Conservation (phyloP, 1,284 basidiomycete genomes). For the Erythrobasidium hasegawianum region DNA sequence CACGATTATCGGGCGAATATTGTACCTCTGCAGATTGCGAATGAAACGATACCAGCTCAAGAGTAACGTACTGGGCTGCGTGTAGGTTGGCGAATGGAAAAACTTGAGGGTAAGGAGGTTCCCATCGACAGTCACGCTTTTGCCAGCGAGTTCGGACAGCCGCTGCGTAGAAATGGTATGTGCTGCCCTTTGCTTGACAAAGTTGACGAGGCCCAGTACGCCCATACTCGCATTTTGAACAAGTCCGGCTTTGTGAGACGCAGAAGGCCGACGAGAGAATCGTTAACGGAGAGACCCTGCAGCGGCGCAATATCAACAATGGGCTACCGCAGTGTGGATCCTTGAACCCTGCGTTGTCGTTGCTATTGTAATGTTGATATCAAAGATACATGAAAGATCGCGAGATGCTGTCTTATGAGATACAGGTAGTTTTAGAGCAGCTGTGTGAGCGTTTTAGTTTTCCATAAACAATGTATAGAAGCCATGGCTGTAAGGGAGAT, state of each 20-base stretch:
- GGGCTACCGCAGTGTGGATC: too few species aligned
- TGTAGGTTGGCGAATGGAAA: constrained; percentile 15
- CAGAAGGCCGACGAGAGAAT: too few species aligned
- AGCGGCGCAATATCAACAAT: too few species aligned
- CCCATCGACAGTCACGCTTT: constrained; percentile 35
- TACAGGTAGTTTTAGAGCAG: too few species aligned
- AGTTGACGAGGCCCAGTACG: constrained; percentile 17
- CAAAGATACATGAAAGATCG: too few species aligned
- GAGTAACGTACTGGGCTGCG: constrained; percentile 24
- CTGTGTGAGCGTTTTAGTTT: too few species aligned
- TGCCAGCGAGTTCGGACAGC: constrained; percentile 13
- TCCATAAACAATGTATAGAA: too few species aligned
- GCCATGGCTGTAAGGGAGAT: too few species aligned
- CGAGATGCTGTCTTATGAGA: too few species aligned
- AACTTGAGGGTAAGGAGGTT: constrained; percentile 34
- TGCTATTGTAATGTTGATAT: too few species aligned
- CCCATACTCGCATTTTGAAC: constrained; percentile 17
- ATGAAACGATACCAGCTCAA: constrained; percentile 37
- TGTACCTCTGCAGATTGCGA: constrained; percentile 20
- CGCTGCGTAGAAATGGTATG: background rate
- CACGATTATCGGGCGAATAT: constrained; percentile 28
- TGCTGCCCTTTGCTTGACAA: constrained; percentile 3
- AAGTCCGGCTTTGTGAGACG: too few species aligned
- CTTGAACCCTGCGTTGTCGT: too few species aligned
- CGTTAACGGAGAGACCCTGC: background rate